A percentile compares a stretch with the other conserved stretches of the same genome.
These are phyloP conservation scores for Sonneratia caseolaris DNA, from an alignment of 345 rosid species.

Conservation along the genomic window DNA sequence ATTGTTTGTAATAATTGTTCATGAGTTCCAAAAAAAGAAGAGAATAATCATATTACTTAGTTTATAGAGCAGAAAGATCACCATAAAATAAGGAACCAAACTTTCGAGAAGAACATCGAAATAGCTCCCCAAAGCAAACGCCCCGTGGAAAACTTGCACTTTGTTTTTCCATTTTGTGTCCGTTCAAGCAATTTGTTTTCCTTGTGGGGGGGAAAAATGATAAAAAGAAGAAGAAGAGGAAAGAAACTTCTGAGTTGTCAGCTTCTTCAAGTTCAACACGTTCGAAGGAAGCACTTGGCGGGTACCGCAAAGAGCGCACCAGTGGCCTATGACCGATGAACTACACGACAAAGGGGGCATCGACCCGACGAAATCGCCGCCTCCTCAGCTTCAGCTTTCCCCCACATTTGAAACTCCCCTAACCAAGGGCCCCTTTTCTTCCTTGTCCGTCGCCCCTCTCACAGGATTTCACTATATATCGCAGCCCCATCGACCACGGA, in stretches of 20 bases:
- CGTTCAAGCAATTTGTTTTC: not conserved
- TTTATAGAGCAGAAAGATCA: no score
- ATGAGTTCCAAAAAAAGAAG: no score
- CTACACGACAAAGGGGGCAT: not conserved
- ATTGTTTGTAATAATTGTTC: no score
- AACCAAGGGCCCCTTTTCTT: not conserved
- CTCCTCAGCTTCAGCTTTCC: not conserved
- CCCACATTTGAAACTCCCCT: not conserved
- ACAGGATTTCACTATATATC: not conserved
- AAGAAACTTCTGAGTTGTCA: no score
- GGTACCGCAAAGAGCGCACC: not conserved
- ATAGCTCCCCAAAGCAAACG: no score
- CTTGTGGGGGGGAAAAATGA: no score
- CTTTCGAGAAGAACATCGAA: no score
- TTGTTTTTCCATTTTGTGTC: not conserved
- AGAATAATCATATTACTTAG: no score
- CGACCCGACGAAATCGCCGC: not conserved
- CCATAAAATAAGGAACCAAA: no score
- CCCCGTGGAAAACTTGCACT: not conserved
- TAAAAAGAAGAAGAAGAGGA: no score
- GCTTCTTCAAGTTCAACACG: no score
- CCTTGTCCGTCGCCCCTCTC: not conserved
- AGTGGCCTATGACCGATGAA: not conserved
- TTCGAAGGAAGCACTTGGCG: not conserved
- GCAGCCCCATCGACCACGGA: not conserved